Conservation (phyloP, 805 yeast species). For the Cyberlindnera americana region DNA sequence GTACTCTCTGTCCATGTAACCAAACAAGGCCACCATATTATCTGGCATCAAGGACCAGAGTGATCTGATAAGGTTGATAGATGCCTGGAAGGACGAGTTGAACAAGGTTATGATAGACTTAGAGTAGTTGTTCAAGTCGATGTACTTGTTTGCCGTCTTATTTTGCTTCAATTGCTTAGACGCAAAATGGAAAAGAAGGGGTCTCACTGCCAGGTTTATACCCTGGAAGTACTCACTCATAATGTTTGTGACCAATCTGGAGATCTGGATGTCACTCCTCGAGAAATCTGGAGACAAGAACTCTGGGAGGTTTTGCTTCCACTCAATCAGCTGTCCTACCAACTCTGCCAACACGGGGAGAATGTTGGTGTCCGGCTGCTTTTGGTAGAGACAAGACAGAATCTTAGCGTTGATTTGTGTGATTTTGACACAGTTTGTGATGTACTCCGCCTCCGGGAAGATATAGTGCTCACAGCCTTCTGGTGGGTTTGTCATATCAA, state of each 20-base stretch:
- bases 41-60: slow-evolving; percentile 73
- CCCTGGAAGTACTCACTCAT: slow-evolving; percentile 86
- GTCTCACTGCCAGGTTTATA: slow-evolving; percentile 73
- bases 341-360: slow-evolving; percentile 69
- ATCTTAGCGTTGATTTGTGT: slow-evolving; percentile 77
- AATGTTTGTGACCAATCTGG: slow-evolving; percentile 66
- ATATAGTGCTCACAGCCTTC: slow-evolving; percentile 59
- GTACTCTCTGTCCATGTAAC: slow-evolving; percentile 85
- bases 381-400: slow-evolving; percentile 64
- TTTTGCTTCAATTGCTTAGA: slow-evolving; percentile 56
- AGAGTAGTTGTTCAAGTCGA: slow-evolving; percentile 67
- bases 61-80: slow-evolving; percentile 69
- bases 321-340: slow-evolving; percentile 60
- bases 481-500: slow-evolving; percentile 62
- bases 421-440: slow-evolving; percentile 71
- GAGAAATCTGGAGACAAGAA: slow-evolving; percentile 64
- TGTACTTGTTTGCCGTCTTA: slow-evolving; percentile 44
- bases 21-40: slow-evolving; percentile 80
- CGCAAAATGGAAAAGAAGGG: slow-evolving; percentile 72
- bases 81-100: slow-evolving; percentile 77
- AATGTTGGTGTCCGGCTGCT: slow-evolving; percentile 73
- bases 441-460: slow-evolving; percentile 75
- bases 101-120: slow-evolving; percentile 62
- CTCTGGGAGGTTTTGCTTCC: slow-evolving; percentile 65
- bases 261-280: slow-evolving; percentile 45